Percentiles rank a stretch among this genome's conserved stretches.
Conservation (phyloP, 2,329 filamentous ascomycete species). For the Fusarium sp. region DNA sequence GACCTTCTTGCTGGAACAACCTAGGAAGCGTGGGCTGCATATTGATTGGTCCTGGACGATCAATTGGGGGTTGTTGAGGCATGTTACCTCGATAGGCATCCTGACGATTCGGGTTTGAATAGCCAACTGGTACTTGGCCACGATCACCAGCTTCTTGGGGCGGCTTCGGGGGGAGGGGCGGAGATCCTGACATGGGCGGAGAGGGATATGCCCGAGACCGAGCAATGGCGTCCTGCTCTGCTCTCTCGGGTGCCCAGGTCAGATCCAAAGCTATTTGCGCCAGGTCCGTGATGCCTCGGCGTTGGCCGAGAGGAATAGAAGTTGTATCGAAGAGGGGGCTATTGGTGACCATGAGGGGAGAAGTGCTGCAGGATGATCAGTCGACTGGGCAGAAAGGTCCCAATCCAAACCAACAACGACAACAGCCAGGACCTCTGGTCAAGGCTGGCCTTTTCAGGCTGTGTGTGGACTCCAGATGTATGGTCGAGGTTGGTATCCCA, state of each 20-base stretch:
- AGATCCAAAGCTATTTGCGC: slow-evolving; percentile 63
- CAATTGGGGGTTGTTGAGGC: slow-evolving; percentile 39
- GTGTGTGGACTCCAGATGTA: slow-evolving; percentile 8
- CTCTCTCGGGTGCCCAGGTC: slow-evolving; percentile 61
- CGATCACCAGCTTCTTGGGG: slow-evolving; percentile 67
- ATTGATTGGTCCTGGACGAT: slow-evolving; percentile 36
- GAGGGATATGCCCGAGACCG: slow-evolving; percentile 73
- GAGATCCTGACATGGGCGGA: slow-evolving; percentile 80
- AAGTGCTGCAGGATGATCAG: slow-evolving; percentile 37
- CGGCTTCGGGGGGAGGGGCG: slow-evolving; percentile 68
- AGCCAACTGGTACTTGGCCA: slow-evolving; percentile 57
- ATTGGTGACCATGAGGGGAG: slow-evolving; percentile 65
- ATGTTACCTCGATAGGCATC: slow-evolving; percentile 61
- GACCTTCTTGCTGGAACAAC: slow-evolving; percentile 43
- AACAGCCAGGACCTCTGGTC: background rate
- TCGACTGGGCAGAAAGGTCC: slow-evolving; percentile 28
- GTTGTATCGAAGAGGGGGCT: slow-evolving; percentile 55
- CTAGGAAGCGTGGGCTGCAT: slow-evolving; percentile 41
- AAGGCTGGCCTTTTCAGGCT: background rate
- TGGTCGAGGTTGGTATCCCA: slow-evolving; percentile 1
- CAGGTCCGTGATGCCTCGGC: slow-evolving; percentile 66
- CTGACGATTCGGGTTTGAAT: slow-evolving; percentile 55
- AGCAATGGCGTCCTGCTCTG: slow-evolving; percentile 62
- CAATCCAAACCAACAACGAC: slow-evolving; percentile 23
- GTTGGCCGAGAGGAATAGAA: slow-evolving; percentile 64